Base-by-base conservation (phyloP, 441 rosid genomes). In the Eutrema salsugineum region DNA sequence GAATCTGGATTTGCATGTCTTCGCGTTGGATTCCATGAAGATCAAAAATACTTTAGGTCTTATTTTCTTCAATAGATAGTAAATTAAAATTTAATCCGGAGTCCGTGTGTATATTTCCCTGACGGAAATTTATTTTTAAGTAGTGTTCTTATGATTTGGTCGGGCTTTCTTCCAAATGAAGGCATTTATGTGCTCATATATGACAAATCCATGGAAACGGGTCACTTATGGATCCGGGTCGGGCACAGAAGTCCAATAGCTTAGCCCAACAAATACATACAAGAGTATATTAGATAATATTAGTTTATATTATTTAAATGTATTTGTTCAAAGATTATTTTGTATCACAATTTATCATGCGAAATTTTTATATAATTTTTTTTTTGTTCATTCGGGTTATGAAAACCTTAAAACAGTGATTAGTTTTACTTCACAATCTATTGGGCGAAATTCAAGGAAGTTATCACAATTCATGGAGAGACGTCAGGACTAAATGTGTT, bases 31-130 rank as follows among this genome's bases (percentile, higher is more conserved):
- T 70, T 76, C 12, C 72, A 76, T 58, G 63, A 65, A 49, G 72
- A 76, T 49, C 79, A 70, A 33, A 59, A 40, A 49, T 64, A 49
- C 42, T 65, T 70, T 76, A 64, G 72, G 44, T 70, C 63, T 35
- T 64, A 53, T 76, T 76, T 76, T 65, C 28, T 76, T 19, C 72
- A 70, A 15, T 70, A 76, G 50, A 46, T 62, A n/a, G n/a, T n/a
- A n/a, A 61, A 20, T 43, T 39, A 4, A 12, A 8, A 35, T n/a
- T 35, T 22, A 14, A 49, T 39, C 8, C 39, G 24, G 38, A n/a
- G 19, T 50, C 27, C n/a, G 5, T 22, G 46, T 65, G 19, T 43
- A 56, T 44, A 61, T 43, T 30, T 30, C 10, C n/a, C 38, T 68
- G 49, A 27, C 53, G 40, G 19, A 12, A 8, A 50, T 50, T 32